Evolutionary conservation across 371 early-diverging fungal species (phyloP), one percentile per base, ranked within the genome.

Genomic region (Rhizopus delemar): DNA sequence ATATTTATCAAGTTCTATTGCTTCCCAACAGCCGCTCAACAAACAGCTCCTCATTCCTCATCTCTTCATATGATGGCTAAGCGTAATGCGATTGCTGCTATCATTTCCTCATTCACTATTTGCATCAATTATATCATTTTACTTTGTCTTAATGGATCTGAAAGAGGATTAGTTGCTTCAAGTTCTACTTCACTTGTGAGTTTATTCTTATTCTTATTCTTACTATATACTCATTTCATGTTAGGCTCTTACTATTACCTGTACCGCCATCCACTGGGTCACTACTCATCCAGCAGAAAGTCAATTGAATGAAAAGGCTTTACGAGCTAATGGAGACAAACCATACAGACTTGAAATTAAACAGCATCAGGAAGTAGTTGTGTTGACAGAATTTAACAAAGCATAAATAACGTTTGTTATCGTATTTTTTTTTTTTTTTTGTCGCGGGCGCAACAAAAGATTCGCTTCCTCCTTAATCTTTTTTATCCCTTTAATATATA

Each of bases 331-430:
- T 50, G 75, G 70, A 3, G 77, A 79, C n/a, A 81, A 80, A 50
- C 75, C 79, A 33, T 50, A 71, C 31, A 70, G 63, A 54, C 59
- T 78, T 11, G 75, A 75, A 57, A 78, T 78, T 57, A 78, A 73
- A 55, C 78, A 78, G 39, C 78, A 75, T 51, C 78, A 78, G 61
- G 75, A 78, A 73, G 78, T 78, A 7, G 71, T 74, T 22, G 60
- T 78, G 12, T 58, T 74, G 61, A 72, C 73, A 9, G 78, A 78
- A 59, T 51, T 72, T n/a, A 72, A 63, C 31, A 58, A 60, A 38
- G 59, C 59, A 46, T 73, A 62, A 65, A 59, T 13, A 29, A n/a
- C 22, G 31, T 6, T 8, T 13, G 35, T 15, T n/a, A 8, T 29
- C 12, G 5, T 48, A 22, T 5, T 28, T 31, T 29, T 9, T 28